A percentile compares a stretch with the other conserved stretches of the same genome.
Conservation (phyloP, 2,329 filamentous ascomycete genomes). For the Chaetomiaceae sp. region DNA sequence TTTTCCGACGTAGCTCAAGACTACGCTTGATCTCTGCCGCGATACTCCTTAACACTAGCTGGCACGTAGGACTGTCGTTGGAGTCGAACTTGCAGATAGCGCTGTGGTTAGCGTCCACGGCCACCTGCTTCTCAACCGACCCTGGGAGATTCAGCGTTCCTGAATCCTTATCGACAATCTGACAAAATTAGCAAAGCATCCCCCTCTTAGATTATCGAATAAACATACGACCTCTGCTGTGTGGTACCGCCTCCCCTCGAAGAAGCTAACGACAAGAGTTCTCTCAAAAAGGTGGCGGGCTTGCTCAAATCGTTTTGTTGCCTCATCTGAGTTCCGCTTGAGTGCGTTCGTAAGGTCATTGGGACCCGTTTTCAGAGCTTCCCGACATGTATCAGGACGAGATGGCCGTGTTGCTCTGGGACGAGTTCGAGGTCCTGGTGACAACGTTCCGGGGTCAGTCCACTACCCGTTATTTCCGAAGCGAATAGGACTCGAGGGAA, state of each 20-base stretch:
- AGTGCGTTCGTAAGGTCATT: not conserved
- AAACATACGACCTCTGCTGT: not conserved
- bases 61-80: not conserved
- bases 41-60: not conserved
- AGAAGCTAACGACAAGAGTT: not conserved
- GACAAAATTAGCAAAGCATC: not conserved
- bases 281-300: not conserved
- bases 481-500: too few relatives aligned
- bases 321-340: not conserved
- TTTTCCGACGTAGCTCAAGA: not conserved
- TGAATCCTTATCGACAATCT: conserved; percentile 11
- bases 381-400: too few relatives aligned
- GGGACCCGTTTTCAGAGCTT: not conserved
- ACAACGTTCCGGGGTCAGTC: too few relatives aligned
- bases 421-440: too few relatives aligned
- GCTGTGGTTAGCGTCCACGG: conserved; percentile 10
- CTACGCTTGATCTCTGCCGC: not conserved
- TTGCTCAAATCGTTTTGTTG: not conserved
- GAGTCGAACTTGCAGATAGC: conserved; percentile 14
- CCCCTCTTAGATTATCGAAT: not conserved
- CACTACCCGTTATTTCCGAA: too few relatives aligned
- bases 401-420: too few relatives aligned
- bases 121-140: conserved; percentile 6
- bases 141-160: conserved; percentile 5
- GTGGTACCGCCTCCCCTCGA: not conserved